Evolutionary conservation across 176 grass and related monocot genomes (phyloP).

Genomic region (Dendrocalamus sinicus): DNA sequence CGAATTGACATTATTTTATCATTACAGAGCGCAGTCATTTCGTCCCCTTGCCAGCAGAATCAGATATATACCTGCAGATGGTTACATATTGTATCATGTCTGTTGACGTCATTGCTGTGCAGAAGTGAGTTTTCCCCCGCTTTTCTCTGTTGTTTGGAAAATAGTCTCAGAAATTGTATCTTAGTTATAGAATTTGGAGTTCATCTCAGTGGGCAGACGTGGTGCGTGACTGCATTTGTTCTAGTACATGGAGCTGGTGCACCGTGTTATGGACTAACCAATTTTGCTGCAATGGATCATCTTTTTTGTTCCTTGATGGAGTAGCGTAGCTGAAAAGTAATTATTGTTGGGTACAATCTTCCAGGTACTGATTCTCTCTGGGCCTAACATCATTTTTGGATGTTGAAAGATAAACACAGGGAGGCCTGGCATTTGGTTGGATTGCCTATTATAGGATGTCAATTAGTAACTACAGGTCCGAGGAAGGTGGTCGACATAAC

Average conservation of each 20-base stretch:
- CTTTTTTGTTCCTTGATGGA: background rate
- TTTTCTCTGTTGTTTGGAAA: background rate
- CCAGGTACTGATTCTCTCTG: background rate
- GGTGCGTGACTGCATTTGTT: constrained; percentile 14
- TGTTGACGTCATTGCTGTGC: background rate
- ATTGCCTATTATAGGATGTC: background rate
- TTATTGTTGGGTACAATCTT: background rate
- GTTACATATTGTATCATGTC: background rate
- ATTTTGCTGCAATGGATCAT: background rate
- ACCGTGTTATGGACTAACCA: background rate
- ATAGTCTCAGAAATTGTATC: background rate
- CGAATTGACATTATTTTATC: constrained; percentile 5
- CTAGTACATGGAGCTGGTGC: background rate
- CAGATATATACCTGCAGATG: constrained; percentile 24
- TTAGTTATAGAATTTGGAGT: background rate
- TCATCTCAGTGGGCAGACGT: background rate
- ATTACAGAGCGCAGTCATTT: constrained; percentile 28
- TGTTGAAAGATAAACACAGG: background rate
- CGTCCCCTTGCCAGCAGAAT: constrained; percentile 22
- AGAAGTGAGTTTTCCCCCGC: background rate
- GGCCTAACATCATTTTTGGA: constrained; percentile 15
- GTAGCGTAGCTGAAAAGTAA: background rate
- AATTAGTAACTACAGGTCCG: background rate
- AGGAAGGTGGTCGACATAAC: constrained; percentile 1
- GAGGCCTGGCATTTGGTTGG: constrained; percentile 10